These are phyloP conservation scores for Byssoonygena ceratinophila DNA, from an alignment of 2,329 filamentous ascomycete genomes.

Conservation along the genomic window DNA sequence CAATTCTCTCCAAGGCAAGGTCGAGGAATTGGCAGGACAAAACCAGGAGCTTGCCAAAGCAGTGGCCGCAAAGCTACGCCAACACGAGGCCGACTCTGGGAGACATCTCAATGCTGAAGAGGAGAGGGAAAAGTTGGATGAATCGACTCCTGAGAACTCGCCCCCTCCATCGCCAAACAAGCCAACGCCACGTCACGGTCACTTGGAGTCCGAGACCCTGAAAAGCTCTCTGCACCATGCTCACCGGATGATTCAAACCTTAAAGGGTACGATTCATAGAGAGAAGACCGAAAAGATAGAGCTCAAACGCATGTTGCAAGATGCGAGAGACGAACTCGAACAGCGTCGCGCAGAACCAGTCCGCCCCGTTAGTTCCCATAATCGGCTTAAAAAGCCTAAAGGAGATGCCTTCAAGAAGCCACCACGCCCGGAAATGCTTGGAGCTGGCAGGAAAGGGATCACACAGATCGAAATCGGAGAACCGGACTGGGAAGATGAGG, in stretches of 20 bases:
- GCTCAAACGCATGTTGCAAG: slow-evolving; percentile 86
- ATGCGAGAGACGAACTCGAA: slow-evolving; percentile 84
- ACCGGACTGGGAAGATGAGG: slow-evolving; percentile 80
- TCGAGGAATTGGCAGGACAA: slow-evolving; percentile 77
- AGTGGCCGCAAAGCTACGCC: slow-evolving; percentile 61
- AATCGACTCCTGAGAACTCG: slow-evolving; percentile 74
- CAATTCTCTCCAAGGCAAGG: slow-evolving; percentile 64
- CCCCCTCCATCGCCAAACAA: slow-evolving; percentile 86
- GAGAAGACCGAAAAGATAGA: slow-evolving; percentile 99
- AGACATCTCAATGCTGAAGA: slow-evolving; percentile 52
- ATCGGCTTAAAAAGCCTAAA: slow-evolving; percentile 52
- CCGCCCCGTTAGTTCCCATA: slow-evolving; percentile 26
- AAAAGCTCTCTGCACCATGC: slow-evolving; percentile 91
- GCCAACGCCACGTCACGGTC: slow-evolving; percentile 76
- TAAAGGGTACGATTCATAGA: slow-evolving; percentile 87
- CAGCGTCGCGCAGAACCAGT: slow-evolving; percentile 45
- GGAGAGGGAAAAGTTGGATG: slow-evolving; percentile 55
- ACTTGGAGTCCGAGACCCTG: slow-evolving; percentile 89
- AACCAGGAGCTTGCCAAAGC: slow-evolving; percentile 85
- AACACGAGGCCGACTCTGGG: slow-evolving; percentile 54
- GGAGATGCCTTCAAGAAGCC: slow-evolving; percentile 67
- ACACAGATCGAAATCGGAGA: slow-evolving; percentile 75
- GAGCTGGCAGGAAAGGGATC: slow-evolving; percentile 59
- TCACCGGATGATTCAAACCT: slow-evolving; percentile 89
- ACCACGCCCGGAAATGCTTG: slow-evolving; percentile 59